phyloP scores from a whole-genome alignment of 176 grass and related monocot species.

The Oryza punctata region DNA sequence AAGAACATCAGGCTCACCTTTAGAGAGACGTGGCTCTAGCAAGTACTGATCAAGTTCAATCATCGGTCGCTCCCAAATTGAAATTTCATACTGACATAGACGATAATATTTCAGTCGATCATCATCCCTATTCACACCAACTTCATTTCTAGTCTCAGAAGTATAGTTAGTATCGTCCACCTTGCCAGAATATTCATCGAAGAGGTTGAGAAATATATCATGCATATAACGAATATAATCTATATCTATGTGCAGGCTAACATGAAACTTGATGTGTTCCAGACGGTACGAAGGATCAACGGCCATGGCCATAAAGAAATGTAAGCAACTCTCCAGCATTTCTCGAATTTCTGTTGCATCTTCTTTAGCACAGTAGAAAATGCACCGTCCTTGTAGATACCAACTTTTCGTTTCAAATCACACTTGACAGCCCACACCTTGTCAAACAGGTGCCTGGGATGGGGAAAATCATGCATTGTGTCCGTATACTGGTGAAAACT shows the following conservation, averaged over 20 bases:
- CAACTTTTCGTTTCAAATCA: not conserved
- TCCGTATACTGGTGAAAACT: not conserved
- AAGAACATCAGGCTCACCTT: constrained; percentile 10
- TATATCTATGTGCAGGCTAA: too few relatives aligned
- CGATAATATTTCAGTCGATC: not conserved
- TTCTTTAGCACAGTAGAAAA: constrained; percentile 12
- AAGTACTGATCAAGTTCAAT: too few relatives aligned
- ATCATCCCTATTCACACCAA: constrained; percentile 9
- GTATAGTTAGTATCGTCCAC: not conserved
- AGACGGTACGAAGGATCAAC: constrained; percentile 31
- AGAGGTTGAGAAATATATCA: not conserved
- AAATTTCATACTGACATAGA: too few relatives aligned
- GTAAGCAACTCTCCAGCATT: constrained; percentile 35
- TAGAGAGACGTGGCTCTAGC: not conserved
- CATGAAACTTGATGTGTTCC: not conserved
- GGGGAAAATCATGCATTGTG: not conserved
- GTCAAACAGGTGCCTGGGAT: constrained; percentile 11
- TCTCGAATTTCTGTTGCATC: constrained; percentile 26
- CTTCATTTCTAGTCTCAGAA: constrained; percentile 4
- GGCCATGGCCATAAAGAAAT: constrained; percentile 22
- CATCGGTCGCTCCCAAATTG: too few relatives aligned
- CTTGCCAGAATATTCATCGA: too few relatives aligned
- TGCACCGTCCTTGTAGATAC: not conserved
- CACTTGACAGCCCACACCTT: not conserved
- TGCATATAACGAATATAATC: constrained; percentile 11